Evolutionary conservation across 495 filamentous ascomycete species (phyloP).

Genomic region (Monascus purpureus): DNA sequence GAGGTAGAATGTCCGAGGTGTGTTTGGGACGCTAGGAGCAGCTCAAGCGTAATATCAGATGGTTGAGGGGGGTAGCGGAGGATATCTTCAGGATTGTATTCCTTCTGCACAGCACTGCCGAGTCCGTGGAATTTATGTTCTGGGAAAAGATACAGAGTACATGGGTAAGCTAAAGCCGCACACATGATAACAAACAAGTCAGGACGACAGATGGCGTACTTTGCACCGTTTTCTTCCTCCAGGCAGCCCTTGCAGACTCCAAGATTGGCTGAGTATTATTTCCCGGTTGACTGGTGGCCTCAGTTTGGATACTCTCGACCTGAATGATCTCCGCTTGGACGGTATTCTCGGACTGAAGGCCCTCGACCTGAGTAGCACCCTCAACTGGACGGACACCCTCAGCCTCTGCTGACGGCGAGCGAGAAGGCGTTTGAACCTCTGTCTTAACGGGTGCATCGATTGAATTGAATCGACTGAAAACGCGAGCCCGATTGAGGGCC

Average conservation of each 20-base stretch:
- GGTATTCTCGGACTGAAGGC: too few relatives aligned
- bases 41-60: conserved; percentile 73
- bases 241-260: too few relatives aligned
- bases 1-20: conserved; percentile 89
- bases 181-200: too few relatives aligned
- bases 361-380: too few relatives aligned
- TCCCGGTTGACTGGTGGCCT: too few relatives aligned
- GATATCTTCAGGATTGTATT: conserved; percentile 53
- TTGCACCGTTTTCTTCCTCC: too few relatives aligned
- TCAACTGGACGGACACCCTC: conserved; percentile 6
- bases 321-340: too few relatives aligned
- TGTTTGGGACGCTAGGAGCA: conserved; percentile 77
- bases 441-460: conserved; percentile 17
- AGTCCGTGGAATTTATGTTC: conserved; percentile 18
- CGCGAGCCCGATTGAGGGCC: conserved; percentile 22
- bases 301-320: too few relatives aligned
- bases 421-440: conserved; percentile 6
- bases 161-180: too few relatives aligned
- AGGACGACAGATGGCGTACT: too few relatives aligned
- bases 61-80: conserved; percentile 59
- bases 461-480: conserved; percentile 24
- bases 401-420: conserved; percentile 5
- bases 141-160: conserved; percentile 4
- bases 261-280: too few relatives aligned
- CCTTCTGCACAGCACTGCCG: conserved; percentile 13